phyloP scores from a whole-genome alignment of 179 eudicot genomes.

The Patellifolia procumbens region DNA sequence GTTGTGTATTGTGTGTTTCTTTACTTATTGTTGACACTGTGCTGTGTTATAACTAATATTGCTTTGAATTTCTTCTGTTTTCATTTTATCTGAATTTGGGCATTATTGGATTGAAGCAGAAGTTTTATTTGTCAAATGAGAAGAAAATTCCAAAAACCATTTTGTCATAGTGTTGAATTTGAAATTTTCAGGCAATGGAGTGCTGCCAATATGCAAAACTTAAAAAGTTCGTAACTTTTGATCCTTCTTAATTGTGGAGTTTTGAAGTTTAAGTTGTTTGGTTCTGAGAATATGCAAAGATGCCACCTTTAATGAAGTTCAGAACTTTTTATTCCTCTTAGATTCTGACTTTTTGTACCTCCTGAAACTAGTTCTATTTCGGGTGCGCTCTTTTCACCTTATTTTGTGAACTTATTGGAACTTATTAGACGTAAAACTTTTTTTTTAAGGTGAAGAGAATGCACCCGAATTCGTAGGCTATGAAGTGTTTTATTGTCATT shows the following conservation, averaged over 20 bases:
- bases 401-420: too few relatives aligned
- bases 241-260: neutral
- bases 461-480: neutral
- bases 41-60: neutral
- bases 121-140: neutral
- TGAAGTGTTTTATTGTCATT: neutral
- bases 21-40: neutral
- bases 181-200: neutral
- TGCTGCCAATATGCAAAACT: neutral
- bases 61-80: conserved; percentile 16
- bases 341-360: neutral
- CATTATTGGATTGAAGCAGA: neutral
- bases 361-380: too few relatives aligned
- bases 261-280: neutral
- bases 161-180: neutral
- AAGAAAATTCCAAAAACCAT: neutral
- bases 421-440: too few relatives aligned
- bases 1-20: too few relatives aligned
- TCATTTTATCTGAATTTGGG: neutral
- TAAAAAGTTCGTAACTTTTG: conserved; percentile 2
- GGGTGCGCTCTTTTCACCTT: too few relatives aligned
- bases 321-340: neutral
- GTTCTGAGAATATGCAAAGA: neutral
- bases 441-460: too few relatives aligned
- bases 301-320: neutral